A percentile compares a stretch with the other conserved stretches of the same genome.
phyloP scores from a whole-genome alignment of 108 stramenopile species.

The Aurantiochytrium sp. region DNA sequence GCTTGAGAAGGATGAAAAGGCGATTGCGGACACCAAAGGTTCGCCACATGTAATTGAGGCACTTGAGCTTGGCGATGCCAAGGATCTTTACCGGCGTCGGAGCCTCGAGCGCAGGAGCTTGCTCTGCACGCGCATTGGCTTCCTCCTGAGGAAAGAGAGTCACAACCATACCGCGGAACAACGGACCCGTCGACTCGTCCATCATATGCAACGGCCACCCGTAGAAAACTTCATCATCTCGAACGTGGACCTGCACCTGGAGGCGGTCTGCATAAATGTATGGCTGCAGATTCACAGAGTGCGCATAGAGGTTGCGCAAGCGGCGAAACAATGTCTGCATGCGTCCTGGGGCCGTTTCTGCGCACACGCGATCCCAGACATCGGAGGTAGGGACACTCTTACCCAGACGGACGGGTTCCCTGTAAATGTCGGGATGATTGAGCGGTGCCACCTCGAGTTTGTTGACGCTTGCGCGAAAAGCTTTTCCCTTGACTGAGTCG shows the following conservation, averaged over 20 bases:
- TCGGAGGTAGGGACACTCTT: neutral
- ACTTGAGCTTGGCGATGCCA: constrained; percentile 15
- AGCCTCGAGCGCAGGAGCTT: neutral
- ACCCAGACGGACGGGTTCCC: neutral
- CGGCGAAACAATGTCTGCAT: neutral
- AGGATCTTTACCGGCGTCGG: neutral
- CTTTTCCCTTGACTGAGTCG: neutral
- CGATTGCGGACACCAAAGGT: neutral
- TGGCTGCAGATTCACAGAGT: neutral
- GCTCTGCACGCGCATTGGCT: neutral
- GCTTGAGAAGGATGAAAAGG: neutral
- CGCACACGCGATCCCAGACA: neutral
- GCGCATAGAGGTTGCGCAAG: neutral
- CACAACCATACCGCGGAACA: constrained; percentile 5
- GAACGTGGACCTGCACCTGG: neutral
- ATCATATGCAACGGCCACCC: neutral
- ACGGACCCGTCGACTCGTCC: neutral
- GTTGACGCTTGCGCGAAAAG: neutral
- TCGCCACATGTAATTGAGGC: constrained; percentile 15
- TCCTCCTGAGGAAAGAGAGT: neutral
- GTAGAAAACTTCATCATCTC: neutral
- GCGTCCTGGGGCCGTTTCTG: neutral
- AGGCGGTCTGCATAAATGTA: neutral
- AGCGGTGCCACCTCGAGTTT: neutral
- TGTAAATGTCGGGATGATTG: neutral